phyloP scores from a whole-genome alignment of 495 filamentous ascomycete genomes.

The Penicillium paxilli region DNA sequence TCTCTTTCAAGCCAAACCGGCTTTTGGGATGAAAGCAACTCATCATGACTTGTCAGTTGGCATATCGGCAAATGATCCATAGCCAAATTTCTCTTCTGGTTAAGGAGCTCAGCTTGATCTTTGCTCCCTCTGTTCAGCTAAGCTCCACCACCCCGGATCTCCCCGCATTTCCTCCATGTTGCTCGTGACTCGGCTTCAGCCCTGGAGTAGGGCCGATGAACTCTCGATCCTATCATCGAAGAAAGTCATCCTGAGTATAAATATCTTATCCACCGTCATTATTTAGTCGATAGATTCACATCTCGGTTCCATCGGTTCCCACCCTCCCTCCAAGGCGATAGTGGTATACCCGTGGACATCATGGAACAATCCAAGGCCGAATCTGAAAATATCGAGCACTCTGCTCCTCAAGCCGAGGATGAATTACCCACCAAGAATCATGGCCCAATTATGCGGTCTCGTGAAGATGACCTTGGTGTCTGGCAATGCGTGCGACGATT shows the following conservation, averaged over 20 bases:
- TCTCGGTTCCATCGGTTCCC: too few species aligned
- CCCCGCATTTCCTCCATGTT: slow-evolving; percentile 1
- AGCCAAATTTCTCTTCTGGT: too few species aligned
- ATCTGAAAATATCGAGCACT: slow-evolving; percentile 12
- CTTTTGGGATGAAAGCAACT: neutral
- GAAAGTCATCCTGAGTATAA: too few species aligned
- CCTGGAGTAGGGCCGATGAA: too few species aligned
- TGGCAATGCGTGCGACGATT: slow-evolving; percentile 29
- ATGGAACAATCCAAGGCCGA: slow-evolving; percentile 8
- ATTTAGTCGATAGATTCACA: too few species aligned
- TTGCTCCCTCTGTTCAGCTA: neutral
- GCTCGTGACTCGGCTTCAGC: neutral
- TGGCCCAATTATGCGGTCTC: slow-evolving; percentile 26
- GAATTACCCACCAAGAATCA: neutral
- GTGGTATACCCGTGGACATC: neutral
- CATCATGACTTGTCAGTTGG: neutral
- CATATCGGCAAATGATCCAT: slow-evolving; percentile 4
- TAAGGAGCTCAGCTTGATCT: too few species aligned
- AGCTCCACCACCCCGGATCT: slow-evolving; percentile 4
- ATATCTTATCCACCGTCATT: too few species aligned
- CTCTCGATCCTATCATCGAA: too few species aligned
- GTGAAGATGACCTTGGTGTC: slow-evolving; percentile 30
- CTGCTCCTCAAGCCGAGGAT: neutral
- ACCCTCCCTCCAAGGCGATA: too few species aligned
- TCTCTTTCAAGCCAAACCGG: neutral